These are phyloP conservation scores for Fraxinus ornus DNA, from an alignment of 305 asterid species.

Conservation along the genomic window DNA sequence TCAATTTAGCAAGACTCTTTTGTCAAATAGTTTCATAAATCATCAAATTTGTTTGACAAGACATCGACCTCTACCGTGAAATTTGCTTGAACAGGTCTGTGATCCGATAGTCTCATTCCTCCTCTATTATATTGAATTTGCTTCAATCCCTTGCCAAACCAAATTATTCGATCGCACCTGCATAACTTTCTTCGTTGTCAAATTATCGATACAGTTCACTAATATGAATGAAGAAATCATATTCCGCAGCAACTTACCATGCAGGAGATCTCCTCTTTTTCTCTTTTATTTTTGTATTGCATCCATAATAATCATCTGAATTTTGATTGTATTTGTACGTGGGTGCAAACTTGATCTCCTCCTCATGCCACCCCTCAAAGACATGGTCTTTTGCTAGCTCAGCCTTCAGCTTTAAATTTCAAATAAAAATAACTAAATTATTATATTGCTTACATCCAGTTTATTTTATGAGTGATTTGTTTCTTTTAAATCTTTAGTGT, in stretches of 20 bases:
- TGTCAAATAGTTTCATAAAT: slow-evolving; percentile 8
- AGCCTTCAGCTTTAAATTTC: slow-evolving; percentile 49
- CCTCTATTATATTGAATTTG: slow-evolving; percentile 52
- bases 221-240: neutral
- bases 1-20: no score
- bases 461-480: neutral
- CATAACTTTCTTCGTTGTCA: slow-evolving; percentile 25
- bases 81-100: slow-evolving; percentile 57
- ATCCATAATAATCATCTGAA: slow-evolving; percentile 56
- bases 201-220: neutral
- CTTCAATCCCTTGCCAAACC: slow-evolving; percentile 59
- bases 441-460: slow-evolving; percentile 21
- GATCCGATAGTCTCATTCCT: slow-evolving; percentile 60
- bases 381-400: slow-evolving; percentile 52
- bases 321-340: slow-evolving; percentile 55
- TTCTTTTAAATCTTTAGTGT: slow-evolving; percentile 2
- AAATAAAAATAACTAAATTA: slow-evolving; percentile 28
- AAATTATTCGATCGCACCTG: slow-evolving; percentile 71
- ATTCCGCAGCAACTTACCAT: slow-evolving; percentile 39
- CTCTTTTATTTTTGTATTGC: slow-evolving; percentile 36
- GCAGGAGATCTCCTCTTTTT: slow-evolving; percentile 56
- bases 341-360: slow-evolving; percentile 55
- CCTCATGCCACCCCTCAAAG: slow-evolving; percentile 62
- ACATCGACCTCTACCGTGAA: slow-evolving; percentile 42
- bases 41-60: neutral